Evolutionary conservation across 495 filamentous ascomycete species (phyloP).

Genomic region (Xylaria curta): DNA sequence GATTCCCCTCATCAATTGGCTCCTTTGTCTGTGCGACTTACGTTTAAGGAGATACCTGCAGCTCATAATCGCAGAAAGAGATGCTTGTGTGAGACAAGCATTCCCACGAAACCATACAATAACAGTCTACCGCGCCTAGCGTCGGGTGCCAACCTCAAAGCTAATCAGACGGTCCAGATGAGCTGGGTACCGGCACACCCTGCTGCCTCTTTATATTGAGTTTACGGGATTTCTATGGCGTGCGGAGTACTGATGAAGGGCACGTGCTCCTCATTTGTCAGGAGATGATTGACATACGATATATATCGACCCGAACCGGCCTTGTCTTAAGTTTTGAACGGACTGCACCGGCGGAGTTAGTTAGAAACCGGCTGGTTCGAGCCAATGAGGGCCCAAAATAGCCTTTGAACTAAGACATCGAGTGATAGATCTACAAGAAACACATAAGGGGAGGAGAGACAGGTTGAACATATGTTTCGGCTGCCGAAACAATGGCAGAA

Average conservation of each 20-base stretch:
- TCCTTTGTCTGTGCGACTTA: neutral
- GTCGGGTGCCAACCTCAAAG: neutral
- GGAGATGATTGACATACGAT: constrained; percentile 1
- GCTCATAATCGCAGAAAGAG: neutral
- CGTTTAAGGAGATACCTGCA: constrained; percentile 5
- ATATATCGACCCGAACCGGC: neutral
- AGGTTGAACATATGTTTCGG: constrained; percentile 4
- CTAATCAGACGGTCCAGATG: neutral
- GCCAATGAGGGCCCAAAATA: constrained; percentile 7
- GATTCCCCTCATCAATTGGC: neutral
- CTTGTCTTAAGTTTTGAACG: neutral
- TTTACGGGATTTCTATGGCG: neutral
- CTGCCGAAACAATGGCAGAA: constrained; percentile 15
- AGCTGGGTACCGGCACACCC: neutral
- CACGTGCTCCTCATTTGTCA: constrained; percentile 17
- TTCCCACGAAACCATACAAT: neutral
- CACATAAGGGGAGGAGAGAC: neutral
- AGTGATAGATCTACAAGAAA: neutral
- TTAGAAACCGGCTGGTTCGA: neutral
- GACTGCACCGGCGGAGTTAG: neutral
- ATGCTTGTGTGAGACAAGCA: constrained; percentile 1
- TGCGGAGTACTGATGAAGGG: neutral
- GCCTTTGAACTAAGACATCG: neutral
- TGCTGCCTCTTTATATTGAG: neutral
- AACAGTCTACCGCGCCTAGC: constrained; percentile 7